Base-by-base conservation (phyloP, 2,329 filamentous ascomycete species). In the Fusarium pilosicola region DNA sequence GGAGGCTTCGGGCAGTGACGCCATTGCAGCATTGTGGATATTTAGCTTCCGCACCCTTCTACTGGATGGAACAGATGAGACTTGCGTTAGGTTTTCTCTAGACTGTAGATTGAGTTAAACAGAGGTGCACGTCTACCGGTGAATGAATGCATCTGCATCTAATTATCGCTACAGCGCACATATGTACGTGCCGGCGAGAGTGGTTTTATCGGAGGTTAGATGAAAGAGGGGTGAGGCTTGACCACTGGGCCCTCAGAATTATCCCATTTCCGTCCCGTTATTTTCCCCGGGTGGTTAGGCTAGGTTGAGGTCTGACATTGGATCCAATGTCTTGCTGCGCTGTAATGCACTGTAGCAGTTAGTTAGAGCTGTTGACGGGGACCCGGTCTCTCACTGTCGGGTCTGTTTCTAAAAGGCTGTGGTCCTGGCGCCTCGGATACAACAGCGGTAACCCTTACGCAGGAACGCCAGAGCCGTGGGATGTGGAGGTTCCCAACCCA, bases 381-480 rank as follows among this genome's bases (percentile, higher is more conserved):
- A 42, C 55, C 46, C 26, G 48, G 51, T 55, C 51, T 41, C 51
- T 28, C 51, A n/a, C 34, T 41, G 51, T 55, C 51, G 22, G 34
- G 51, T 55, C 51, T 55, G 34, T 48, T 41, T 57, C 55, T 49
- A 62, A 65, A 62, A 51, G 62, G 46, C 70, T 68, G 65, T 59
- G 63, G 63, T 60, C 70, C 68, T 68, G 64, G 63, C 66, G 52
- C 65, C 73, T 65, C 64, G 46, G 59, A 68, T 70, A 74, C 62
- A 66, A 74, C 74, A 78, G 69, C 76, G 73, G 74, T 78, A 72
- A 75, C 76, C 76, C 76, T 78, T 78, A 77, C 76, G 76, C 76
- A 78, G 76, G 76, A 78, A 78, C 76, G 76, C 75, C 73, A 70
- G 70, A 63, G 68, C 57, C 69, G 71, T 77, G 75, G 69, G 71